Conservation (phyloP, 768 basidiomycete genomes). For the Russula emetica region DNA sequence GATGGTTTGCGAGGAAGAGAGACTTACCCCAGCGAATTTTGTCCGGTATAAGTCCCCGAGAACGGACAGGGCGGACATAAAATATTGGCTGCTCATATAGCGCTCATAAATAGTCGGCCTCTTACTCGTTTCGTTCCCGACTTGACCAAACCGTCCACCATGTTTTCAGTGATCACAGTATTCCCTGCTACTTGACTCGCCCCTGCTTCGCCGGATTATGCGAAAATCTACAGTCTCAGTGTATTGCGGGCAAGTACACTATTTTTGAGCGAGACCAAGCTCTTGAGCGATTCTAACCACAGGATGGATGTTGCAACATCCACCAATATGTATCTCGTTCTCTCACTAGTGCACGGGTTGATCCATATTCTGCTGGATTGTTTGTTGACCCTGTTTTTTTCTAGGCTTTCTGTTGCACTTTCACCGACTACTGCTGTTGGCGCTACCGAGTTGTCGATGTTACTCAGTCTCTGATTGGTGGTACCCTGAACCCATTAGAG, state of each 20-base stretch:
- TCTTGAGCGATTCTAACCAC: no score
- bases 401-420: neutral
- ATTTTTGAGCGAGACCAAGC: no score
- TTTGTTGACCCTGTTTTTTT: neutral
- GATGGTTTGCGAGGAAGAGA: neutral
- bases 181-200: no score
- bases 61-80: no score
- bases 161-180: neutral
- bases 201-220: neutral
- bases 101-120: neutral
- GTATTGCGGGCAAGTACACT: neutral
- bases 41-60: neutral
- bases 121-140: conserved; percentile 12
- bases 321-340: no score
- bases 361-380: neutral
- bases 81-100: neutral
- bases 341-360: no score
- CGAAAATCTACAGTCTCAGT: neutral
- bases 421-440: neutral
- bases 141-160: neutral
- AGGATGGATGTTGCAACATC: no score
- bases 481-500: neutral
- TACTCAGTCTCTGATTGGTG: neutral
- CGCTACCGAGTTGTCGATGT: neutral
- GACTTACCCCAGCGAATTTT: neutral